Evolutionary conservation across 2,329 filamentous ascomycete species (phyloP).

Genomic region (Aspergillus hiratsukae): DNA sequence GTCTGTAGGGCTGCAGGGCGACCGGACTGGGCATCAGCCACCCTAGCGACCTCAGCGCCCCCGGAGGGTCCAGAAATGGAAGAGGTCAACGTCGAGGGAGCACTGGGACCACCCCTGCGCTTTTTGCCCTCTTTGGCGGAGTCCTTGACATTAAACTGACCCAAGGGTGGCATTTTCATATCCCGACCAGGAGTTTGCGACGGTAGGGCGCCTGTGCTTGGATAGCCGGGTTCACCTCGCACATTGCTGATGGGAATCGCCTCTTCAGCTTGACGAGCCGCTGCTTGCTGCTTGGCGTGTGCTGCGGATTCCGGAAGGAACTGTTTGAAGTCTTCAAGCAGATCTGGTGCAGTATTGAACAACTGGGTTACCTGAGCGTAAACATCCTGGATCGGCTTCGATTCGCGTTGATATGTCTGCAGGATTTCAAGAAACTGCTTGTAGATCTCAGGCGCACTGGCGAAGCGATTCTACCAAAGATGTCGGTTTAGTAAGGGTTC

Average conservation of each 20-base stretch:
- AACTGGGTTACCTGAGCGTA: slow-evolving; percentile 94
- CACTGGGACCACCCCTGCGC: slow-evolving; percentile 58
- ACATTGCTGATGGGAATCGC: slow-evolving; percentile 62
- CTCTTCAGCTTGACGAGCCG: slow-evolving; percentile 62
- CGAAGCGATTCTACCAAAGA: slow-evolving; percentile 75
- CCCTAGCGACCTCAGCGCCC: slow-evolving; percentile 26
- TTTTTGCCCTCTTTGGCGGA: slow-evolving; percentile 90
- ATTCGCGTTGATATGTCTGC: slow-evolving; percentile 96
- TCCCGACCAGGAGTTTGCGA: slow-evolving; percentile 50
- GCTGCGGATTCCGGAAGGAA: slow-evolving; percentile 89
- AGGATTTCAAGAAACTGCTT: slow-evolving; percentile 98
- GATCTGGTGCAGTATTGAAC: slow-evolving; percentile 88
- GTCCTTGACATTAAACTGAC: slow-evolving; percentile 83
- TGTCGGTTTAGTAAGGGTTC: neutral
- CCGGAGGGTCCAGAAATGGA: slow-evolving; percentile 31
- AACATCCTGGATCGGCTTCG: slow-evolving; percentile 96
- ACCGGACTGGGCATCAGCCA: slow-evolving; percentile 31
- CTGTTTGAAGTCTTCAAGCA: slow-evolving; percentile 97
- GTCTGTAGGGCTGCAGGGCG: slow-evolving; percentile 36
- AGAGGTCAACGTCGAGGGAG: slow-evolving; percentile 29
- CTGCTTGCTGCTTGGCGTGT: slow-evolving; percentile 59
- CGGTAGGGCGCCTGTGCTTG: slow-evolving; percentile 38
- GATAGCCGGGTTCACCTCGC: slow-evolving; percentile 49
- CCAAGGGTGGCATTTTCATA: slow-evolving; percentile 80
- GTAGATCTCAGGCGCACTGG: slow-evolving; percentile 95